Percentiles rank a stretch among this genome's conserved stretches.
These are phyloP conservation scores for Pholiota adiposa DNA, from an alignment of 1,284 basidiomycete species.

Conservation along the genomic window DNA sequence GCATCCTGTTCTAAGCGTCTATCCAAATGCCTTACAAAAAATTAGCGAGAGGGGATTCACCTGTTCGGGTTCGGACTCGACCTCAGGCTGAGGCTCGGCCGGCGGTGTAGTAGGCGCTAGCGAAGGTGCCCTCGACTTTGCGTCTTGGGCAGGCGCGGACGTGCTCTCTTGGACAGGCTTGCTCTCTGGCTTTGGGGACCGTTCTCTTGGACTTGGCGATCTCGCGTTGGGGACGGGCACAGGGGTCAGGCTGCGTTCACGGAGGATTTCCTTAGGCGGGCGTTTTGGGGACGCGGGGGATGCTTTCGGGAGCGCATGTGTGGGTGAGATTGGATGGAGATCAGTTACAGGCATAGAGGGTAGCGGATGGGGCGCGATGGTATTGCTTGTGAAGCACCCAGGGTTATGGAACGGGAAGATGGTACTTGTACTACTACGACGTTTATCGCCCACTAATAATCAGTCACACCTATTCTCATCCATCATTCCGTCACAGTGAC, in stretches of 20 bases:
- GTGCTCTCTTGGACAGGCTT: conserved; percentile 4
- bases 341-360: conserved; percentile 23
- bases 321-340: conserved; percentile 15
- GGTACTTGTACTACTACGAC: conserved; percentile 9
- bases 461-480: conserved; percentile 28
- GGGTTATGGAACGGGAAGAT: conserved; percentile 18
- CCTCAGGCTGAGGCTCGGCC: not conserved
- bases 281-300: conserved; percentile 13
- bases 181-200: conserved; percentile 5
- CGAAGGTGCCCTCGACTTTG: not conserved
- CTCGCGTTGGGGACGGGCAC: conserved; percentile 7
- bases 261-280: conserved; percentile 8
- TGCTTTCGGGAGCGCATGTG: conserved; percentile 13
- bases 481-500: conserved; percentile 28
- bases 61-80: conserved; percentile 16
- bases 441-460: conserved; percentile 25
- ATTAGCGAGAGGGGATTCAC: conserved; percentile 8
- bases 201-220: conserved; percentile 10
- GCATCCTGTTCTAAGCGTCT: not conserved
- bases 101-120: not conserved
- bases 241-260: conserved; percentile 12
- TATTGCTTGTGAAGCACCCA: conserved; percentile 3
- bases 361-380: conserved; percentile 16
- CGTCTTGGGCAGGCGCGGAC: not conserved
- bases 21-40: not conserved